These are phyloP conservation scores for Erodium texanum DNA, from an alignment of 441 rosid genomes.

Conservation along the genomic window DNA sequence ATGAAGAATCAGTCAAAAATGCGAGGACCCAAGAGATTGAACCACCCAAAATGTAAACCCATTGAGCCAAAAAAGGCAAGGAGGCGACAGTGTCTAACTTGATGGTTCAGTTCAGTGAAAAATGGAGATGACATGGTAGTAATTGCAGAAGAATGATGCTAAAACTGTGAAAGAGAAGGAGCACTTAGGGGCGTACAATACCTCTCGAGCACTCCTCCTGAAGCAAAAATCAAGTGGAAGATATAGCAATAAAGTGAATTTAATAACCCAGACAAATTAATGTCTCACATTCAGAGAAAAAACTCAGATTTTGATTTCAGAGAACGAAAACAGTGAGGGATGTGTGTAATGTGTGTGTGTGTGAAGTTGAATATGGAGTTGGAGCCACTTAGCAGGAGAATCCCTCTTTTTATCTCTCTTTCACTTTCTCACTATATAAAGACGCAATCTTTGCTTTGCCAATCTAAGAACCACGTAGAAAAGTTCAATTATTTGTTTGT, in stretches of 20 bases:
- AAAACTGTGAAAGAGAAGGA: not conserved
- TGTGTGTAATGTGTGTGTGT: not conserved
- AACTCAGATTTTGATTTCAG: not conserved
- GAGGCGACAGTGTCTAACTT: too few relatives aligned
- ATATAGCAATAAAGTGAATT: not conserved
- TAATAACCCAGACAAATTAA: not conserved
- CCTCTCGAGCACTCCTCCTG: not conserved
- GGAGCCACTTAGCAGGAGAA: slow-evolving; percentile 2
- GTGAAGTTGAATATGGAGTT: not conserved
- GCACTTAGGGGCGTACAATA: not conserved
- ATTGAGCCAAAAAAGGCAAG: slow-evolving; percentile 3
- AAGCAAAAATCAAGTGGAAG: slow-evolving; percentile 3
- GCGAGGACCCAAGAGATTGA: slow-evolving; percentile 18
- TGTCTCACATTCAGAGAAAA: not conserved
- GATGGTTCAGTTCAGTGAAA: too few relatives aligned
- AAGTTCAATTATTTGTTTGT: not conserved
- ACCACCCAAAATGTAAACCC: slow-evolving; percentile 13
- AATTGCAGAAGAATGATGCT: not conserved
- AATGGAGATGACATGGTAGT: too few relatives aligned
- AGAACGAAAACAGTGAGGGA: not conserved
- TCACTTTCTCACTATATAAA: not conserved
- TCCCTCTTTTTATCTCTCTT: not conserved
- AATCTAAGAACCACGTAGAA: not conserved
- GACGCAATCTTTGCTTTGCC: not conserved
- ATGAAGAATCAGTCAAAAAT: slow-evolving; percentile 6